Evolutionary conservation across 2,329 filamentous ascomycete species (phyloP).

Genomic region (Colletotrichum karsti): DNA sequence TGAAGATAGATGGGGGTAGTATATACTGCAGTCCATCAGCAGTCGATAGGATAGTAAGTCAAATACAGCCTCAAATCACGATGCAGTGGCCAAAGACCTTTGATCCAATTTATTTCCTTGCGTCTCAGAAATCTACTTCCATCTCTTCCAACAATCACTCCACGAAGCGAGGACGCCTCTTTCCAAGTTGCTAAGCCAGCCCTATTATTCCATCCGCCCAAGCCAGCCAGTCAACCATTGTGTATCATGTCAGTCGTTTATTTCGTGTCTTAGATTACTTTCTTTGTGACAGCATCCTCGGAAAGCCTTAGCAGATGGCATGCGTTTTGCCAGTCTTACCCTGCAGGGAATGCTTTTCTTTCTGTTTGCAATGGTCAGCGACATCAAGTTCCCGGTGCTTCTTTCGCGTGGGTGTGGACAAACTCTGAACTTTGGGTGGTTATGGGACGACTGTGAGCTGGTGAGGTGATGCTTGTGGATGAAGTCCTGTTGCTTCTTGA

Average conservation of each 20-base stretch:
- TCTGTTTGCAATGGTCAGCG: conserved; percentile 45
- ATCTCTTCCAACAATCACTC: too few species aligned
- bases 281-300: background rate
- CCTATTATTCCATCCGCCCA: too few species aligned
- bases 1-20: too few species aligned
- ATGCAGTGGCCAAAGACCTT: too few species aligned
- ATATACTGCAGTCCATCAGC: too few species aligned
- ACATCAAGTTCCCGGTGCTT: background rate
- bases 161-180: too few species aligned
- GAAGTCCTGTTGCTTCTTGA: conserved; percentile 75
- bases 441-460: conserved; percentile 61
- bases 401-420: conserved; percentile 32
- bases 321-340: conserved; percentile 93
- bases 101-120: too few species aligned
- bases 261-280: background rate
- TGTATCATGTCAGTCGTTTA: conserved; percentile 18
- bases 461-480: conserved; percentile 64
- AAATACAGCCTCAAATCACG: too few species aligned
- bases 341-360: conserved; percentile 87
- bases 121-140: too few species aligned
- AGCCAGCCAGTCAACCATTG: background rate
- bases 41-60: too few species aligned
- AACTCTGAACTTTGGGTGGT: conserved; percentile 59
- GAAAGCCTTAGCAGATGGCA: conserved; percentile 73
- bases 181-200: background rate